Evolutionary conservation across 768 basidiomycete species (phyloP).

Genomic region (Suillus plorans): DNA sequence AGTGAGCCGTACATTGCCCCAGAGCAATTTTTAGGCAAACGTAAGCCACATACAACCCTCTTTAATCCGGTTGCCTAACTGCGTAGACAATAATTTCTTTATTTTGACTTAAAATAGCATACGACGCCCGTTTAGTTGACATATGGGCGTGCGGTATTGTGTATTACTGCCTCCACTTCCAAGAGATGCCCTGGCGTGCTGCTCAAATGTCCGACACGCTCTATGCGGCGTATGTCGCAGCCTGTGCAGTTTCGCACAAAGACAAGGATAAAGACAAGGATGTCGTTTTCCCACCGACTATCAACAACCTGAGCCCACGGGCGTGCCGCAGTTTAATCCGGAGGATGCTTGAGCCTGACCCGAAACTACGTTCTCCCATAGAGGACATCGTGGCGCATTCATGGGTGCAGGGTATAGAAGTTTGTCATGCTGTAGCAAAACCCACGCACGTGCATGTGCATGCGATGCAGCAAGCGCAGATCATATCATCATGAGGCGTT

Average conservation of each 20-base stretch:
- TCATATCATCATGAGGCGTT: conserved; percentile 16
- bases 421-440: conserved; percentile 66
- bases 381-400: conserved; percentile 77
- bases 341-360: conserved; percentile 95
- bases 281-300: conserved; percentile 54
- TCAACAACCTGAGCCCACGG: conserved; percentile 86
- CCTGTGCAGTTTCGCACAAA: conserved; percentile 31
- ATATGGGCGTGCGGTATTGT: conserved; percentile 98
- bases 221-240: conserved; percentile 69
- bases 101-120: conserved; percentile 54
- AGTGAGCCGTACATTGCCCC: conserved; percentile 99
- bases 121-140: conserved; percentile 95
- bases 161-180: conserved; percentile 98
- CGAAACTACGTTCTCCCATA: conserved; percentile 69
- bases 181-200: conserved; percentile 96
- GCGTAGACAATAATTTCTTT: conserved; percentile 22
- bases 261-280: conserved; percentile 27
- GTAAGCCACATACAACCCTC: conserved; percentile 56
- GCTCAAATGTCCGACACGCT: conserved; percentile 82
- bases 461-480: conserved; percentile 59
- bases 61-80: conserved; percentile 39
- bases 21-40: conserved; percentile 95
- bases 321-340: conserved; percentile 81
- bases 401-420: conserved; percentile 82
- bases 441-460: conserved; percentile 73